These are phyloP conservation scores for Calonectria pauciramosa DNA, from an alignment of 2,329 filamentous ascomycete species.

Conservation along the genomic window DNA sequence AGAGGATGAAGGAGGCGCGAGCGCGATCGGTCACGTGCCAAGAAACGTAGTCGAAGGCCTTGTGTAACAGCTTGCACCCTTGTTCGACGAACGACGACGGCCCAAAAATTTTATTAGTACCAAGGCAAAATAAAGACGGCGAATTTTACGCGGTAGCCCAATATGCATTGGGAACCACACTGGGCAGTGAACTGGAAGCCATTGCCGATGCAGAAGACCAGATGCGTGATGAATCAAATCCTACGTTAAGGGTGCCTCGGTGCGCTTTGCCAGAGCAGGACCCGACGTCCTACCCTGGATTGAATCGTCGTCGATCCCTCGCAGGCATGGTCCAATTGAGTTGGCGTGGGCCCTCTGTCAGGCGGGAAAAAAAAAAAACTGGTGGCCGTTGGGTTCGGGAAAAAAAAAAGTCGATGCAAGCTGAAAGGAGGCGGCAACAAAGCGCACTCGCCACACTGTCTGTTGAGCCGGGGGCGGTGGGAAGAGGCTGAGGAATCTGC, in stretches of 20 bases:
- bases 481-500: slow-evolving; percentile 38
- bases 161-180: background rate
- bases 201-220: background rate
- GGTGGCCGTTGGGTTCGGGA: slow-evolving; percentile 4
- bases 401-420: slow-evolving; percentile 11
- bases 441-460: slow-evolving; percentile 33
- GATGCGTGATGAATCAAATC: slow-evolving; percentile 8
- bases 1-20: background rate
- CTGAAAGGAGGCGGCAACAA: slow-evolving; percentile 5
- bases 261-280: slow-evolving; percentile 11
- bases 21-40: background rate
- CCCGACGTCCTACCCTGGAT: background rate
- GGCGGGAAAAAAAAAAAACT: slow-evolving; percentile 15
- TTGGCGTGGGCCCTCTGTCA: background rate
- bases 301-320: slow-evolving; percentile 6
- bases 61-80: slow-evolving; percentile 5
- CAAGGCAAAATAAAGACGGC: background rate
- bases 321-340: slow-evolving; percentile 1
- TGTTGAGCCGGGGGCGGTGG: slow-evolving; percentile 20
- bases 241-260: background rate
- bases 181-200: background rate
- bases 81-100: background rate
- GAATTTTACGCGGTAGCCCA: background rate
- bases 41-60: background rate
- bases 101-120: background rate